Conservation (phyloP, 371 early-diverging fungal genomes). For the Gilbertella persicaria region DNA sequence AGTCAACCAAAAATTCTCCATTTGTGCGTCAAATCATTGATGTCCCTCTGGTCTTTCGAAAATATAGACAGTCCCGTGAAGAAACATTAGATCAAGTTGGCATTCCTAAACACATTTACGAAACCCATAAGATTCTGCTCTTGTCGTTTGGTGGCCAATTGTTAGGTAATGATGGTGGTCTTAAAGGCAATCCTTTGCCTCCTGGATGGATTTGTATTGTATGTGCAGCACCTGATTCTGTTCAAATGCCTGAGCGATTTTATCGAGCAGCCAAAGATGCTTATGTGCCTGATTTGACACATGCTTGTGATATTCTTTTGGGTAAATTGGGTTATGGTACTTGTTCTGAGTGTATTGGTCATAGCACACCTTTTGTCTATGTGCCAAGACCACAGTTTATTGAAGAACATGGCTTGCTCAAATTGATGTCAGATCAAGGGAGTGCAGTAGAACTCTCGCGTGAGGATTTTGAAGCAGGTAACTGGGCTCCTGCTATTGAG, state of each 20-base stretch:
- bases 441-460: slow-evolving; percentile 63
- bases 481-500: slow-evolving; percentile 56
- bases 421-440: slow-evolving; percentile 67
- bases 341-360: slow-evolving; percentile 80
- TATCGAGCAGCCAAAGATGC: slow-evolving; percentile 66
- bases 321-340: slow-evolving; percentile 85
- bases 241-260: slow-evolving; percentile 55
- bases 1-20: slow-evolving; percentile 1
- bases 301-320: slow-evolving; percentile 74
- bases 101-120: slow-evolving; percentile 59
- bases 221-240: slow-evolving; percentile 59
- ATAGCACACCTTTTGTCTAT: slow-evolving; percentile 72
- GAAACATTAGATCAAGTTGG: slow-evolving; percentile 55
- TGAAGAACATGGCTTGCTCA: slow-evolving; percentile 73
- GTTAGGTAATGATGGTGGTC: slow-evolving; percentile 44
- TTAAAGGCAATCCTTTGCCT: slow-evolving; percentile 64
- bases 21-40: slow-evolving; percentile 53
- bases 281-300: slow-evolving; percentile 76
- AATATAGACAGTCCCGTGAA: slow-evolving; percentile 48
- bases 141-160: slow-evolving; percentile 80
- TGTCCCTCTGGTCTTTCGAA: slow-evolving; percentile 66
- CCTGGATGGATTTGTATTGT: slow-evolving; percentile 78
- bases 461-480: slow-evolving; percentile 62
- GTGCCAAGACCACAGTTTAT: slow-evolving; percentile 79
- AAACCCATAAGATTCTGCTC: slow-evolving; percentile 61